Percentiles rank a stretch among this genome's conserved stretches.
phyloP scores from a whole-genome alignment of 2,329 filamentous ascomycete genomes.

The Fusarium pseudonygamai region DNA sequence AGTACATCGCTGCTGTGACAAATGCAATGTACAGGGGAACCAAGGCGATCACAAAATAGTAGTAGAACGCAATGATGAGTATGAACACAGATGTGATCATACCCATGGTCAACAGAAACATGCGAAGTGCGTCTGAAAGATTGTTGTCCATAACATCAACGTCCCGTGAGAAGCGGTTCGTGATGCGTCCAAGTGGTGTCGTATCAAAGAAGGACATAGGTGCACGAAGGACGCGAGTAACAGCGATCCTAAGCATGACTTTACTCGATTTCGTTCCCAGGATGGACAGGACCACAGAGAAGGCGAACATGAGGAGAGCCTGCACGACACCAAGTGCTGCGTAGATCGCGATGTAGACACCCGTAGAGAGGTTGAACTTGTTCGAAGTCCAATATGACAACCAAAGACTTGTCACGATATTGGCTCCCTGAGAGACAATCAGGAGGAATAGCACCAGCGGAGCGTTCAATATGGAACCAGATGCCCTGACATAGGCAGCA shows the following conservation, averaged over 20 bases:
- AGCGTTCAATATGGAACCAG: constrained; percentile 75
- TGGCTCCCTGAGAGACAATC: constrained; percentile 79
- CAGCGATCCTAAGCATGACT: constrained; percentile 81
- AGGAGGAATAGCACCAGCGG: constrained; percentile 71
- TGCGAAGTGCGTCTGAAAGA: constrained; percentile 86
- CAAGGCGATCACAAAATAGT: constrained; percentile 78
- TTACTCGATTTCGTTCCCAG: constrained; percentile 85
- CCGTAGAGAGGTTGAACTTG: constrained; percentile 73
- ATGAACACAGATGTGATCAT: constrained; percentile 87
- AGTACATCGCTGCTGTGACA: constrained; percentile 84
- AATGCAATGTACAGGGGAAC: constrained; percentile 78
- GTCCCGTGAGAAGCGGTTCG: constrained; percentile 94
- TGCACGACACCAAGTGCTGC: constrained; percentile 77
- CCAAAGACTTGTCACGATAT: constrained; percentile 91
- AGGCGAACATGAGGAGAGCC: constrained; percentile 79
- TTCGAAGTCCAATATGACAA: constrained; percentile 92
- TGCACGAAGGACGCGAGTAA: constrained; percentile 76
- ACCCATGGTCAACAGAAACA: constrained; percentile 87
- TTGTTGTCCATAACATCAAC: constrained; percentile 97
- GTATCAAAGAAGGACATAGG: constrained; percentile 97
- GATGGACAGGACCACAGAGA: constrained; percentile 80
- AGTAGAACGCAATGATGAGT: constrained; percentile 93
- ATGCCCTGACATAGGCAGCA: constrained; percentile 77
- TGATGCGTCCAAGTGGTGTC: constrained; percentile 92
- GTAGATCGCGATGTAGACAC: constrained; percentile 76